Base-by-base conservation (phyloP, 257 asterid genomes). In the Gynochthodes officinalis region DNA sequence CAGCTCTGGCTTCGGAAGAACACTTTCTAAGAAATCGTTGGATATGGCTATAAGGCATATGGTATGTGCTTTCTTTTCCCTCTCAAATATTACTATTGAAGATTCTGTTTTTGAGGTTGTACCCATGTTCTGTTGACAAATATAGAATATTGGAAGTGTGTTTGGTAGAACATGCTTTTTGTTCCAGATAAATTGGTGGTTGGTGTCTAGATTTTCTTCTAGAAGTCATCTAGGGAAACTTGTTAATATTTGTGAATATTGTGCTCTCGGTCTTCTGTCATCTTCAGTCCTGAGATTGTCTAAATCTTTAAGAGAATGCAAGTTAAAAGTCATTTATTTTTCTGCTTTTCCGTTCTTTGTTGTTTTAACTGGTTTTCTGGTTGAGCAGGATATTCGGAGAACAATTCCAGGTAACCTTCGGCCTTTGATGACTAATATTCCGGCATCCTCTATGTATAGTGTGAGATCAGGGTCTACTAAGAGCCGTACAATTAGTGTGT, bases 31-130 rank as follows among this genome's bases (percentile, higher is more conserved):
- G 90, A 95, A 92, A 81, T 95, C 99, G 42, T 80, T 95, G 75
- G 99, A 95, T 80, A 95, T 95, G 99, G 99, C 99, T 64, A 95
- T 95, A 60, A 81, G 99, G 72, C 98, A 95, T 72, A 95, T 95
- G 99, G 99, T 95, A 89, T 79, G 85, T 73, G 37, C 71, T 78
- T 43, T 16, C 64, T 67, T 74, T 59, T 64, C 42, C 42, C 43
- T 74, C 69, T n/a, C 71, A 10, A 27, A 69, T 42, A 52, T 49
- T 8, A 32, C 15, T 18, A 15, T 55, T 39, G 1, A 53, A 25
- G 46, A 33, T 42, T 30, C 4, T 28, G 27, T 23, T 43, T 32
- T 50, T 58, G 43, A 23, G 42, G 19, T 52, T 32, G 18, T 9
- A n/a, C 16, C 43, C 19, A 13, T 4, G 28, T 43, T 27, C 43